Evolutionary conservation across 129 eudicot genomes (phyloP), one percentile per base, ranked within the genome.

Genomic region (Solidago caesia): DNA sequence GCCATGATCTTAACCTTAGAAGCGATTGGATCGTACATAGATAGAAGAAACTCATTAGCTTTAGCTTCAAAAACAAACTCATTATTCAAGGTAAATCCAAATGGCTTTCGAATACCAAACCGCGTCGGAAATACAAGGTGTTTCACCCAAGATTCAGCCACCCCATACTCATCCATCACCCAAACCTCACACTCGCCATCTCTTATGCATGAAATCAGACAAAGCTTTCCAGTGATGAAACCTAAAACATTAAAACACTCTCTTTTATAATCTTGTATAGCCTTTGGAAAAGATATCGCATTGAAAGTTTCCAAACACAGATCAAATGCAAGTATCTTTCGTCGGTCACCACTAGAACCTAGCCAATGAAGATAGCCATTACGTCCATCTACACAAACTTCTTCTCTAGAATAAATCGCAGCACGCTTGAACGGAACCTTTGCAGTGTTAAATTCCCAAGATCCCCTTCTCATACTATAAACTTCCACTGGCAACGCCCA

Each of bases 61-160:
- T 33, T 33, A 33, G 13, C 16, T 13, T 4, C 21, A 53, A 12
- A 53, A 14, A 48, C 11, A 48, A 48, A 48, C 53, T 48, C 53
- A 48, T 12, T 48, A 48, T 48, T 48, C 53, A 48, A 53, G 1
- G 59, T 53, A 13, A 53, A 53, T 53, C 59, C 59, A 5, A 10
- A 51, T 51, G 57, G 57, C 4, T 11, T 4, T 0, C 8, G 4
- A 7, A 3, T 51, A 51, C 57, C 57, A 51, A 4, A 7, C 4
- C 1, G 4, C 5, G 10, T 4, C 8, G 59, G 13, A 14, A 53
- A 53, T 10, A 53, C 16, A 53, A 8, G n/a, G 1, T 21, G 57
- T 47, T 68, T 68, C 8, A 25, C 72, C 72, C 72, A 68, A 10
- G 72, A 68, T 25, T 68, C 58, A 68, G 58, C 10, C 44, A 68